Percentiles rank a stretch among this genome's conserved stretches.
Evolutionary conservation across 768 basidiomycete genomes (phyloP).

Genomic region (Russula sp.): DNA sequence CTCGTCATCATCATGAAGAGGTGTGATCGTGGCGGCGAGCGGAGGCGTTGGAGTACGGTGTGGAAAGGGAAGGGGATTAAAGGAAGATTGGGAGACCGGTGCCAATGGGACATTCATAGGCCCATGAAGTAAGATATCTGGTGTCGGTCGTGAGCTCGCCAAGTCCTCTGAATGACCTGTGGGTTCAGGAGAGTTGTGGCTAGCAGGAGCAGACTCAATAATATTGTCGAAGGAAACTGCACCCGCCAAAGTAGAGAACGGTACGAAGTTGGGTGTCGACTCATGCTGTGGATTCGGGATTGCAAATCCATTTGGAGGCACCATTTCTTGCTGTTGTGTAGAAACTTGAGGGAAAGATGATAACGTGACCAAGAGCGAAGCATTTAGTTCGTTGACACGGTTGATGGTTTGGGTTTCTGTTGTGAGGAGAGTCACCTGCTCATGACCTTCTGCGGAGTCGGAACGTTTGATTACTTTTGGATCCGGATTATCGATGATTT

Average conservation of each 20-base stretch:
- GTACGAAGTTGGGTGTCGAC: slow-evolving; percentile 1
- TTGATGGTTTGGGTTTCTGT: neutral
- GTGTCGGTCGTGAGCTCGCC: neutral
- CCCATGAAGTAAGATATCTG: neutral
- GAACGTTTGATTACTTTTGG: neutral
- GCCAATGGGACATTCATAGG: neutral
- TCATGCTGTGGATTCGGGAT: neutral
- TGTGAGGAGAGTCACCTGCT: neutral
- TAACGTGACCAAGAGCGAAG: neutral
- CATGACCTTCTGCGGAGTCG: neutral
- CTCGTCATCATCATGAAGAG: slow-evolving; percentile 7
- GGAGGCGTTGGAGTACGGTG: slow-evolving; percentile 19
- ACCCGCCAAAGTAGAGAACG: slow-evolving; percentile 17
- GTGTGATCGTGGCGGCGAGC: slow-evolving; percentile 16
- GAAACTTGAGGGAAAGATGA: neutral
- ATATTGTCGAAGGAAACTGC: slow-evolving; percentile 13
- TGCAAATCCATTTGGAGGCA: neutral
- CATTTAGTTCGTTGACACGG: neutral
- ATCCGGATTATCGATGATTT: neutral
- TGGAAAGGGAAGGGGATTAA: slow-evolving; percentile 11
- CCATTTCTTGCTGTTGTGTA: neutral
- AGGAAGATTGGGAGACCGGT: neutral
- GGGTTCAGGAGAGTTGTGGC: neutral
- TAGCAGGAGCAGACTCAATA: neutral
- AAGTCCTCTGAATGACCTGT: neutral